Conservation (phyloP, 345 rosid species). For the Pistacia vera region DNA sequence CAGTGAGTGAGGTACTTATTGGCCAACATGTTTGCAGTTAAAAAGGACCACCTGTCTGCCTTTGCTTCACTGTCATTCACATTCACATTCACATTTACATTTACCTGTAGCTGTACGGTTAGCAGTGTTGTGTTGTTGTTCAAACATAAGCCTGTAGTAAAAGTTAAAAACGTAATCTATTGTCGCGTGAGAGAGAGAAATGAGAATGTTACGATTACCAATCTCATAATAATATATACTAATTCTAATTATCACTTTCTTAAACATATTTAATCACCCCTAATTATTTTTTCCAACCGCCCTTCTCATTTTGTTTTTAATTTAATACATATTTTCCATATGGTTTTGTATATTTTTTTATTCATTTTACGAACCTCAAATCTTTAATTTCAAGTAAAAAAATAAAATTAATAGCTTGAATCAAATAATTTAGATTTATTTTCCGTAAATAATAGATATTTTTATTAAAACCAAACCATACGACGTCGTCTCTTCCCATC, state of each 20-base stretch:
- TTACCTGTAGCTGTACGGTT: background rate
- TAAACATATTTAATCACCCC: background rate
- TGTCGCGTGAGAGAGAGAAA: conserved; percentile 20
- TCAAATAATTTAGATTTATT: too few relatives aligned
- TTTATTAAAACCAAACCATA: background rate
- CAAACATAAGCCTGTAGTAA: background rate
- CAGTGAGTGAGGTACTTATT: background rate
- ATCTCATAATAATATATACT: background rate
- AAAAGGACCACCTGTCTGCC: conserved; percentile 8
- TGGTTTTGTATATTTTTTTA: too few relatives aligned
- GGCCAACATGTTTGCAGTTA: background rate
- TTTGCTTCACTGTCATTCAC: background rate
- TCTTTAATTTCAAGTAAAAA: too few relatives aligned
- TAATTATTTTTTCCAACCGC: background rate
- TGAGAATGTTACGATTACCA: background rate
- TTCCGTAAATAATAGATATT: too few relatives aligned
- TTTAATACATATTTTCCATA: too few relatives aligned
- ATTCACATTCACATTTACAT: background rate
- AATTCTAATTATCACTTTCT: too few relatives aligned
- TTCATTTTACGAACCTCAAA: too few relatives aligned
- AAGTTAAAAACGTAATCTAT: background rate
- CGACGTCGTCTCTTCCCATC: background rate
- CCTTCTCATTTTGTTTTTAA: background rate
- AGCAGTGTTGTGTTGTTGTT: background rate
- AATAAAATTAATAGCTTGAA: too few relatives aligned